Base-by-base conservation (phyloP, 1,284 basidiomycete genomes). In the Irpex sp. region DNA sequence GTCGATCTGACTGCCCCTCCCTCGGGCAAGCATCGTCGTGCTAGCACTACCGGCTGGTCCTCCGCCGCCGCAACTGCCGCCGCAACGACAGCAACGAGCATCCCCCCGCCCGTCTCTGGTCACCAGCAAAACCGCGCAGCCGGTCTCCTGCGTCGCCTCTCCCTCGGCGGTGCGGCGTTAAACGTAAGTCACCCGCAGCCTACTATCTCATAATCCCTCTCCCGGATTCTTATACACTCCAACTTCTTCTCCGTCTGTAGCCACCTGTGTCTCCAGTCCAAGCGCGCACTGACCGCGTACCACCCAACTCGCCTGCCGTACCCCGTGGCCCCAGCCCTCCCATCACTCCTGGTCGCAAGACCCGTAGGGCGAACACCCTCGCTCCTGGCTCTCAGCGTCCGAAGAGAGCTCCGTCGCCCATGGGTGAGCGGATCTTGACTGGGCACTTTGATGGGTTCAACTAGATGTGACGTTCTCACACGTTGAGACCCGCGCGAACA, bases 371-470 rank as follows among this genome's bases (percentile, higher is more conserved):
- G 31, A 83, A 87, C 31, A 90, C 88, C 1, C 68, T 90, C 60
- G 79, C 77, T 50, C 66, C 74, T 19, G 81, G 81, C 5, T 71
- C 76, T 17, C 57, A 71, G 2, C 67, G 81, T 59, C 83, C 81
- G 13, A 87, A 82, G 57, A 78, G 90, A 62, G 89, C 88, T 3
- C 90, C 90, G n/a, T 90, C 89, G 39, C 90, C 90, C 2, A 92
- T 92, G 90, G 90, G 90, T 66, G 90, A 92, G 75, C 81, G 90
- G 63, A 92, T 92, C 63, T 81, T 92, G 65, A 92, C 89, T 77
- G 90, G 90, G 8, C 90, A 92, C 68, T 92, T 92, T 68, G 90
- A 92, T 70, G 87, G 90, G 49, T 92, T 92, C 79, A 89, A 89
- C 74, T 88, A 66, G 53, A 55, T 35, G 21, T 3, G n/a, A 55